Evolutionary conservation across 2,329 filamentous ascomycete species (phyloP).

Genomic region (Penicillium sp.): DNA sequence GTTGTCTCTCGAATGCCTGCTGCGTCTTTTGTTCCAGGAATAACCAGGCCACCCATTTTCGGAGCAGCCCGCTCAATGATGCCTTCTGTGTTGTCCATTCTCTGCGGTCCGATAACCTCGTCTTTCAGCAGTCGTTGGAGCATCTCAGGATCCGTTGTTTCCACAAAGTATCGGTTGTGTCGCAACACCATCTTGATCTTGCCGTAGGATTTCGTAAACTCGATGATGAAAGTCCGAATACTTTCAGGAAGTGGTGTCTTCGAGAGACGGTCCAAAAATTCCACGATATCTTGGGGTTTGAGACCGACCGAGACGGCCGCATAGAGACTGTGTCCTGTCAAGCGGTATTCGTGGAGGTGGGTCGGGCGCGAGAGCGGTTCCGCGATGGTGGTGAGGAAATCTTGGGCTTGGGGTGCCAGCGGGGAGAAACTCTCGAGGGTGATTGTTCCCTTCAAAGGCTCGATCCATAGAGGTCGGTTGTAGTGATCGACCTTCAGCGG

Average conservation of each 20-base stretch:
- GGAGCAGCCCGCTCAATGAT: conserved; percentile 81
- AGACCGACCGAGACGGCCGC: conserved; percentile 95
- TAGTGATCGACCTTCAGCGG: conserved; percentile 84
- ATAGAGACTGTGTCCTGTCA: conserved; percentile 91
- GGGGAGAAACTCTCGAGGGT: conserved; percentile 94
- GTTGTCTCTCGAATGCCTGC: conserved; percentile 79
- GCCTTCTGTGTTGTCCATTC: conserved; percentile 70
- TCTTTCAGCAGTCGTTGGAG: conserved; percentile 86
- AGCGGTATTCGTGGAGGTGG: conserved; percentile 88
- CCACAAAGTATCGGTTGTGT: conserved; percentile 90
- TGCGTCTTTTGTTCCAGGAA: conserved; percentile 91
- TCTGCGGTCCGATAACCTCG: conserved; percentile 74
- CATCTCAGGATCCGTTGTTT: conserved; percentile 84
- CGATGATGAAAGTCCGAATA: conserved; percentile 76
- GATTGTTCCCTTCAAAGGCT: conserved; percentile 80
- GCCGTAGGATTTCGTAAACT: conserved; percentile 85
- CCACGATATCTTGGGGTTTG: conserved; percentile 84
- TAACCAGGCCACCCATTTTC: conserved; percentile 83
- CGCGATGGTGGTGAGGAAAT: conserved; percentile 93
- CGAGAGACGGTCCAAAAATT: conserved; percentile 80
- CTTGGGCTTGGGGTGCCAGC: conserved; percentile 80
- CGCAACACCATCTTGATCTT: conserved; percentile 95
- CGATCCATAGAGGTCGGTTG: conserved; percentile 91
- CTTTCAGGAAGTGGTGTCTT: conserved; percentile 85
- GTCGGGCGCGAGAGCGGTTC: conserved; percentile 88